phyloP scores from a whole-genome alignment of 1,284 basidiomycete species.

The Leccinum subrobustum region DNA sequence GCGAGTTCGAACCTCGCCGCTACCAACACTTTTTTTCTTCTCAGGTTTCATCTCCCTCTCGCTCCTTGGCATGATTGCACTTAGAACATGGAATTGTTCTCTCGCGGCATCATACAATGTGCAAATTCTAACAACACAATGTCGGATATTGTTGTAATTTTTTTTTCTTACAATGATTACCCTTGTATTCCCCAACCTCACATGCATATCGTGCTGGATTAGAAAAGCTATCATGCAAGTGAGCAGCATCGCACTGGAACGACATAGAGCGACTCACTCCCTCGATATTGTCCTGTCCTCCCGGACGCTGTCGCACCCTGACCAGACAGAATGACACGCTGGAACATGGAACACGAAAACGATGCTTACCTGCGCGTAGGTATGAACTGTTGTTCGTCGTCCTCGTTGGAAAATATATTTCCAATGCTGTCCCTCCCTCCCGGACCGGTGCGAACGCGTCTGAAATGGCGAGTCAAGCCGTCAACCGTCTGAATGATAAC shows the following conservation, averaged over 20 bases:
- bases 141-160: neutral
- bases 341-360: neutral
- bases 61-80: no score
- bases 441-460: constrained; percentile 52
- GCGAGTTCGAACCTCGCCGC: constrained; percentile 84
- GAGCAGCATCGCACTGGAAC: constrained; percentile 1
- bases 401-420: constrained; percentile 48
- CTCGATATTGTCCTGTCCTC: constrained; percentile 59
- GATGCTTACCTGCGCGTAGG: constrained; percentile 59
- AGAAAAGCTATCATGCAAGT: constrained; percentile 27
- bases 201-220: neutral
- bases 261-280: constrained; percentile 41
- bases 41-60: neutral
- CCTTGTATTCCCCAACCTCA: neutral
- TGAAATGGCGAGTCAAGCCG: constrained; percentile 20
- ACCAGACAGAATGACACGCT: neutral
- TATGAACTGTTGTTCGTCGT: constrained; percentile 48
- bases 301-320: constrained; percentile 61
- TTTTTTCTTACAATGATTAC: neutral
- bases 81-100: neutral
- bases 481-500: neutral
- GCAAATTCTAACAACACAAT: neutral
- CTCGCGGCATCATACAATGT: neutral
- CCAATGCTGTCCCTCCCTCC: constrained; percentile 50
- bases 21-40: constrained; percentile 44